Base-by-base conservation (phyloP, 192 early-diverging fungal species). In the Coemansia sp. region DNA sequence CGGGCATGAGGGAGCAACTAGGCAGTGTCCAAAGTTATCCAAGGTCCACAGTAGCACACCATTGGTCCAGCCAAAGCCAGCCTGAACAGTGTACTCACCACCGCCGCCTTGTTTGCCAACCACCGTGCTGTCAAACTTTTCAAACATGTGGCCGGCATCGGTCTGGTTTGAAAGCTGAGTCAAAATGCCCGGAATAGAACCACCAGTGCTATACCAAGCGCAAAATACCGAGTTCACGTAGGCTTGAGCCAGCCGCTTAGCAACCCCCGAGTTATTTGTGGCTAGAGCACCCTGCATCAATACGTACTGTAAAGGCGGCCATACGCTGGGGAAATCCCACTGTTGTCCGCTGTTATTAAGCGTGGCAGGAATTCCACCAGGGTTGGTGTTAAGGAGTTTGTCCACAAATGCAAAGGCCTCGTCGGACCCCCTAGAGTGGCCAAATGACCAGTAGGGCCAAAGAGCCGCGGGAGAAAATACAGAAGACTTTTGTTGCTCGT, bases 61-160 rank as follows among this genome's bases (percentile, higher is more conserved):
- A 51, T 89, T 89, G 10, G 88, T 86, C 88, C 88, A 89, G 0
- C 88, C 88, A 69, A 89, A 89, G 5, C 88, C 88, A 19, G 65
- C 66, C 62, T 88, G 86, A 10, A 86, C 84, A 1, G 56, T 58
- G 53, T 89, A 87, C 64, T 89, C 88, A 47, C 87, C 87, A 26
- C 85, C 85, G 17, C 82, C 82, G 26, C 84, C 87, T 19, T 78
- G 50, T 3, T 35, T 40, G 29, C 81, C 82, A 0, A 85, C 27
- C 1, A 30, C n/a, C 18, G 45, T 49, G n/a, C 77, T 81, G 58
- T 81, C 78, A 51, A 79, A 88, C 70, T 89, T 89, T 73, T 89
- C 87, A 77, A 86, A 88, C 66, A 89, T 88, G 45, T 86, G 82
- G 1, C 87, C 87, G 3, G 60, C 56, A 49, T 87, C 87, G 0